A percentile compares a stretch with the other conserved stretches of the same genome.
Conservation (phyloP, 2,329 filamentous ascomycete genomes). For the Aspergillus quadrilineatus region DNA sequence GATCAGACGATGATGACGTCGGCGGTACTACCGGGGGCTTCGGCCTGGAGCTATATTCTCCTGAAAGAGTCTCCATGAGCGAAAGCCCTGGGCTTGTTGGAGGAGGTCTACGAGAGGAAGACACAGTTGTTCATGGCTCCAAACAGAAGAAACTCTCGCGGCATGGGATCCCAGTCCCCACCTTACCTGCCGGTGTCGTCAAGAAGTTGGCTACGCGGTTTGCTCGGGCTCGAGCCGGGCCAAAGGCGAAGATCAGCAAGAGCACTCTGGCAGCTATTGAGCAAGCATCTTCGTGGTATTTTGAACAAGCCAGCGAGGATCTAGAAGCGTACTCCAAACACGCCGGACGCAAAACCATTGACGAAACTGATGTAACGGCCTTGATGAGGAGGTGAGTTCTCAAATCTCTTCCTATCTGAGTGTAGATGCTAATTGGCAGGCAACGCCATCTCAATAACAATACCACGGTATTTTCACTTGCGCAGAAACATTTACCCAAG, state of each 20-base stretch:
- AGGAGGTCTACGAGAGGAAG: slow-evolving; percentile 38
- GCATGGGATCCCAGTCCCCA: slow-evolving; percentile 73
- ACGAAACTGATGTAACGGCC: slow-evolving; percentile 78
- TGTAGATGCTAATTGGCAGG: slow-evolving; percentile 51
- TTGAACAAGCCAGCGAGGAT: slow-evolving; percentile 82
- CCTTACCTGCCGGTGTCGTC: slow-evolving; percentile 69
- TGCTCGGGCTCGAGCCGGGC: slow-evolving; percentile 63
- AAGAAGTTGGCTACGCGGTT: slow-evolving; percentile 67
- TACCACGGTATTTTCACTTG: slow-evolving; percentile 80
- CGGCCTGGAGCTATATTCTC: slow-evolving; percentile 33
- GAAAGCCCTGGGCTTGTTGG: slow-evolving; percentile 35
- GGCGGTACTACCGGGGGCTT: slow-evolving; percentile 28
- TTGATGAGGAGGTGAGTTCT: slow-evolving; percentile 74
- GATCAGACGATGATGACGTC: slow-evolving; percentile 27
- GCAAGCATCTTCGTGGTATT: slow-evolving; percentile 86
- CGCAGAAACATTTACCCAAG: slow-evolving; percentile 75
- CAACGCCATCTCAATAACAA: slow-evolving; percentile 72
- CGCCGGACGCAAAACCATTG: slow-evolving; percentile 78
- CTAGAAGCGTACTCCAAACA: slow-evolving; percentile 77
- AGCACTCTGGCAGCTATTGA: slow-evolving; percentile 73
- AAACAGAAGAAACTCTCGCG: slow-evolving; percentile 63
- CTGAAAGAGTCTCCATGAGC: slow-evolving; percentile 30
- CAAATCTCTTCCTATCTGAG: slow-evolving; percentile 1
- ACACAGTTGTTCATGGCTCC: slow-evolving; percentile 25
- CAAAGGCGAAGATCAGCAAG: slow-evolving; percentile 68